A percentile compares a stretch with the other conserved stretches of the same genome.
These are phyloP conservation scores for Fusarium equiseti DNA, from an alignment of 2,329 filamentous ascomycete species.

Conservation along the genomic window DNA sequence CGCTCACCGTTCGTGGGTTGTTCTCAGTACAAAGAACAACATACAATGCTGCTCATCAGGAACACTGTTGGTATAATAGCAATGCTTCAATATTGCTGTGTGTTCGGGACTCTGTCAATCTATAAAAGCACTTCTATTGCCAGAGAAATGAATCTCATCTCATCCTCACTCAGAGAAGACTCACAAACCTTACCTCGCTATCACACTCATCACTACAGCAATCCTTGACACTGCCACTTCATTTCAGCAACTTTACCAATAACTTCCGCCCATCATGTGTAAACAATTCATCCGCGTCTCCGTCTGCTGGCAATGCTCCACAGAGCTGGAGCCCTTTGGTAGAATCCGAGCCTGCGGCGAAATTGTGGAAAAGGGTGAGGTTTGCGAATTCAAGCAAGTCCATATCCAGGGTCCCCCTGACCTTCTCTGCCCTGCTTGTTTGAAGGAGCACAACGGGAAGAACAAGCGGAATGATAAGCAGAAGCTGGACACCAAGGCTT, in stretches of 20 bases:
- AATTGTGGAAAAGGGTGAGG: neutral
- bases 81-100: neutral
- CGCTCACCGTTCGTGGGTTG: neutral
- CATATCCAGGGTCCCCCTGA: conserved; percentile 2
- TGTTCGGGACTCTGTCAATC: neutral
- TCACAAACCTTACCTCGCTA: neutral
- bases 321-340: conserved; percentile 11
- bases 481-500: neutral
- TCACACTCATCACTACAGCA: neutral
- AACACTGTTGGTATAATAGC: neutral
- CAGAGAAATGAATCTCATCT: neutral
- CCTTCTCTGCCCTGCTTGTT: conserved; percentile 16
- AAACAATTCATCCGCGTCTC: neutral
- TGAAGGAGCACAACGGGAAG: neutral
- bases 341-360: conserved; percentile 7
- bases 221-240: neutral
- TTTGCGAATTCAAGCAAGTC: neutral
- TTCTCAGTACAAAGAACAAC: neutral
- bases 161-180: neutral
- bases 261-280: conserved; percentile 11
- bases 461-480: conserved; percentile 20
- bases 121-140: neutral
- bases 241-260: neutral
- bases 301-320: conserved; percentile 18
- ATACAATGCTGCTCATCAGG: neutral